Conservation (phyloP, 2,329 filamentous ascomycete genomes). For the Penicillium oxalicum region DNA sequence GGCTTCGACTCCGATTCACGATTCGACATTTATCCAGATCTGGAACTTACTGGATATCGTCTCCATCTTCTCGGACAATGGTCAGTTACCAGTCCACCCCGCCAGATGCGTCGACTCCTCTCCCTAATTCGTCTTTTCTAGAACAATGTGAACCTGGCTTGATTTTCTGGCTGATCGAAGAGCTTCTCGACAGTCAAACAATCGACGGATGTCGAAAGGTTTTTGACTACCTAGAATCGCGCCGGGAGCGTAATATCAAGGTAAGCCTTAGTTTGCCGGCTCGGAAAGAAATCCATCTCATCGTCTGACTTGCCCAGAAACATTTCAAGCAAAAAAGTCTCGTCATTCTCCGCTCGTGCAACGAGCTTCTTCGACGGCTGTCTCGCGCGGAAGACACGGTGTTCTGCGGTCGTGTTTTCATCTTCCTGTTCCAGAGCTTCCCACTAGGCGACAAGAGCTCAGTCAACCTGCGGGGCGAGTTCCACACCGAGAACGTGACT, state of each 20-base stretch:
- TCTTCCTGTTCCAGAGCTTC: conserved; percentile 97
- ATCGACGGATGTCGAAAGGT: conserved; percentile 85
- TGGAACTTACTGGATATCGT: conserved; percentile 94
- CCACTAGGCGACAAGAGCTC: conserved; percentile 94
- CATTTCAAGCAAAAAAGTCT: conserved; percentile 79
- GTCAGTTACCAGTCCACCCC: conserved; percentile 44
- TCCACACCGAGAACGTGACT: conserved; percentile 91
- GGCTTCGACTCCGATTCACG: conserved; percentile 69
- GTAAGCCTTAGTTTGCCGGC: conserved; percentile 38
- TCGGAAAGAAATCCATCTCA: neutral
- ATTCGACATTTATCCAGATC: conserved; percentile 70
- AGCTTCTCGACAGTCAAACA: conserved; percentile 91
- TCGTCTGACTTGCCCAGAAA: conserved; percentile 37
- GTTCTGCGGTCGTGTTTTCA: conserved; percentile 95
- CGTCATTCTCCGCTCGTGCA: conserved; percentile 87
- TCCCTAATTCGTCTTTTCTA: conserved; percentile 24
- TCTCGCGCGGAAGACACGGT: conserved; percentile 96
- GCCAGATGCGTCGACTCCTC: neutral
- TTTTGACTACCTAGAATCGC: conserved; percentile 91
- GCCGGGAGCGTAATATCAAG: conserved; percentile 79
- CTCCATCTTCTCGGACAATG: conserved; percentile 78
- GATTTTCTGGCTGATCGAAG: conserved; percentile 85
- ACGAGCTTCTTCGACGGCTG: conserved; percentile 84
- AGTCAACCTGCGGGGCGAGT: conserved; percentile 92
- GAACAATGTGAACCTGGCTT: conserved; percentile 68